Conservation (phyloP, 2,329 filamentous ascomycete species). For the Beauveria sp. region DNA sequence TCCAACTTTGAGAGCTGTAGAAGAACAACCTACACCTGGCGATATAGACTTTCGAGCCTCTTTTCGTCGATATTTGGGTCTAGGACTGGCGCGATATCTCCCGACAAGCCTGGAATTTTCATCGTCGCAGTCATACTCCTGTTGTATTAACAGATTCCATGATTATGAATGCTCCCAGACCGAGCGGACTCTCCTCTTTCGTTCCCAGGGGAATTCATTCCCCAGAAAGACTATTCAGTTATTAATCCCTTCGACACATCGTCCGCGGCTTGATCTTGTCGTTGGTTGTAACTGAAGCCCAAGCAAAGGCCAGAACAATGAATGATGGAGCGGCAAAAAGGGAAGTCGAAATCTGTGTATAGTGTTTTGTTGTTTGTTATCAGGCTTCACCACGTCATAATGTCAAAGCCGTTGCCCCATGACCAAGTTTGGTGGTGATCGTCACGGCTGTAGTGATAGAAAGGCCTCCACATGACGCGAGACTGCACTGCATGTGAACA, state of each 20-base stretch:
- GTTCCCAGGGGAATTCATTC: background rate
- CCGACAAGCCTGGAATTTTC: background rate
- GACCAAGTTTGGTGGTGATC: too few species aligned
- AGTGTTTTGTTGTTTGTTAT: too few species aligned
- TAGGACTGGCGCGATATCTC: background rate
- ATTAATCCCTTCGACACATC: too few species aligned
- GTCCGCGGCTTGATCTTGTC: too few species aligned
- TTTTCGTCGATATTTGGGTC: conserved; percentile 9
- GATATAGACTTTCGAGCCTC: conserved; percentile 10
- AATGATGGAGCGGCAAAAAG: too few species aligned
- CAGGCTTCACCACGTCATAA: too few species aligned
- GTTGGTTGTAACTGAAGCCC: too few species aligned
- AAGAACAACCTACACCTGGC: conserved; percentile 6
- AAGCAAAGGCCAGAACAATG: too few species aligned
- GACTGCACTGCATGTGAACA: background rate
- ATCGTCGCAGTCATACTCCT: background rate
- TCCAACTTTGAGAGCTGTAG: background rate
- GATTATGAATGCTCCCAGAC: conserved; percentile 12
- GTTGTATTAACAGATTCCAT: conserved; percentile 13
- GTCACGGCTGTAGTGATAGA: too few species aligned
- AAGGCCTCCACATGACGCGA: background rate
- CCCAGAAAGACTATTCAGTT: background rate
- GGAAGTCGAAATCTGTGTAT: too few species aligned
- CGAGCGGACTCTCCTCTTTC: conserved; percentile 12
- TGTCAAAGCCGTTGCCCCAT: too few species aligned